phyloP scores from a whole-genome alignment of 176 grass and related monocot species.

The Hordeum vulgare region MorexV3_pseudomolecules_assembly NC_058522.1:451134489-451134988 shows the following conservation, averaged over 20 bases:
- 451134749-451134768: conserved; percentile 13
- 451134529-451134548: too few relatives aligned
- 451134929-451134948: not conserved
- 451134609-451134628: not conserved
- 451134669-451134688: not conserved
- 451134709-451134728: conserved; percentile 63
- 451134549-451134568: too few relatives aligned
- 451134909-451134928: conserved; percentile 47
- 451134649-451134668: not conserved
- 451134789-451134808: conserved; percentile 24
- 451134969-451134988: conserved; percentile 61
- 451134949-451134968: conserved; percentile 32
- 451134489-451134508: too few relatives aligned
- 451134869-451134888: conserved; percentile 57
- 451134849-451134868: conserved; percentile 60
- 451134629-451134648: not conserved
- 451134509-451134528: too few relatives aligned
- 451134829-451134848: conserved; percentile 54
- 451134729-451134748: conserved; percentile 57
- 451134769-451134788: not conserved
- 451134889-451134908: conserved; percentile 29
- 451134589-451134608: not conserved
- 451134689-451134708: conserved; percentile 29
- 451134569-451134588: too few relatives aligned
- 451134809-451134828: conserved; percentile 61